Base-by-base conservation (phyloP, 2,329 filamentous ascomycete species). In the Cryphonectria japonica region DNA sequence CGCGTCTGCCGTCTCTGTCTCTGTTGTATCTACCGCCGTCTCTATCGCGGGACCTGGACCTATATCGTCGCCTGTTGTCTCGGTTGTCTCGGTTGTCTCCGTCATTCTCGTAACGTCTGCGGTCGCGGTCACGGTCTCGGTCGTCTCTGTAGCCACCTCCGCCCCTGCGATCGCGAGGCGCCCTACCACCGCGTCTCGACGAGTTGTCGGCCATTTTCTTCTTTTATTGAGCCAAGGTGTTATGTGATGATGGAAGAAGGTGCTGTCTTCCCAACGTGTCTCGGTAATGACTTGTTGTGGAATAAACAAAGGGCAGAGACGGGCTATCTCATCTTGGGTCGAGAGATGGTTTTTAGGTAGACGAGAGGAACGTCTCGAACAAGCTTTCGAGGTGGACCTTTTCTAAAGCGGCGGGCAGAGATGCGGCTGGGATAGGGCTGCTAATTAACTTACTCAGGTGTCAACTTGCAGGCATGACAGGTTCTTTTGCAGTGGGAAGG, bases 101-200 rank as follows among this genome's bases (percentile, higher is more conserved):
- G 13, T 74, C 70, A 7, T 75, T 77, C 11, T 74, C 70, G 14
- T 75, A 76, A n/a, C 79, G 76, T 39, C 77, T 74, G 26, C 74
- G 73, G 26, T 85, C 83, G 69, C 82, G 78, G 73, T 77, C 72
- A 50, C 75, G 72, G n/a, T 85, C 83, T 69, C 83, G 78, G 73
- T 77, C 71, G 59, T 75, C 74, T 67, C 82, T 76, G 46, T 78
- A 71, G 61, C 71, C 66, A 60, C 66, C 67, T 69, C 67, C 67
- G 16, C 61, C 74, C 59, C 78, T 76, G 66, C 82, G 78, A 71
- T 83, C 77, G 78, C 64, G 69, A 34, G 6, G 71, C 59, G 63
- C 62, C 65, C 67, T 61, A 7, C 69, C 62, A 69, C 69, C 67
- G 57, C 71, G 67, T 59, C 70, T 43, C 9, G 67, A 63, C n/a